Percentiles rank a stretch among this genome's conserved stretches.
phyloP scores from a whole-genome alignment of 2,329 filamentous ascomycete genomes.

The Botrytis fabae region DNA sequence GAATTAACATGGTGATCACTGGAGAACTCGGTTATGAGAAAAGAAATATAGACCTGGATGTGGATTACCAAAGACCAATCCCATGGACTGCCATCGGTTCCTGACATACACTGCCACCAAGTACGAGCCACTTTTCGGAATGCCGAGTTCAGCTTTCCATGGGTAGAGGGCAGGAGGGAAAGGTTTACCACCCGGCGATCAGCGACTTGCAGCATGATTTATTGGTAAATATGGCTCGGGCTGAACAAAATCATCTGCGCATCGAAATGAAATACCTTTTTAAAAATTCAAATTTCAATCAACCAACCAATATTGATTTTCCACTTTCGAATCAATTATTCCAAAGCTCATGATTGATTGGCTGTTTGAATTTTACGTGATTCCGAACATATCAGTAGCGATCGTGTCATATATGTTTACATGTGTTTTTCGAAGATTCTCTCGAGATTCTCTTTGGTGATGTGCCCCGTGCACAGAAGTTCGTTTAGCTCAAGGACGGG shows the following conservation, averaged over 20 bases:
- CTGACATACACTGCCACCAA: neutral
- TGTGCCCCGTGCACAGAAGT: neutral
- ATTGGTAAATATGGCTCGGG: neutral
- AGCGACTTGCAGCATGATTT: neutral
- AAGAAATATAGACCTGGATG: neutral
- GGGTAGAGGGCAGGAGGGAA: neutral
- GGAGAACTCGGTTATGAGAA: neutral
- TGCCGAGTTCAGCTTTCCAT: neutral
- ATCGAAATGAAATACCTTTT: neutral
- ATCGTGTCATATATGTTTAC: neutral
- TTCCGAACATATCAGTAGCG: neutral
- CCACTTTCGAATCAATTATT: accelerated
- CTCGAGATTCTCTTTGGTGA: neutral
- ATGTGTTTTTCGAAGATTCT: neutral
- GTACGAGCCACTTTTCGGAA: neutral
- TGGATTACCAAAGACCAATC: neutral
- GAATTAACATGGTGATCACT: neutral
- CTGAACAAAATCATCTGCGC: neutral
- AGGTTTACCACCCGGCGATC: neutral
- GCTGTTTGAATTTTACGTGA: accelerated
- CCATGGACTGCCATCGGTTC: neutral
- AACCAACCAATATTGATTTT: neutral
- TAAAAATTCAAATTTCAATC: neutral
- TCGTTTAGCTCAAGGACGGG: neutral
- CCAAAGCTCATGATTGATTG: neutral